Percentiles rank a stretch among this genome's conserved stretches.
These are phyloP conservation scores for Globisporangium lucens DNA, from an alignment of 352 stramenopile species.

Conservation along the genomic window DNA sequence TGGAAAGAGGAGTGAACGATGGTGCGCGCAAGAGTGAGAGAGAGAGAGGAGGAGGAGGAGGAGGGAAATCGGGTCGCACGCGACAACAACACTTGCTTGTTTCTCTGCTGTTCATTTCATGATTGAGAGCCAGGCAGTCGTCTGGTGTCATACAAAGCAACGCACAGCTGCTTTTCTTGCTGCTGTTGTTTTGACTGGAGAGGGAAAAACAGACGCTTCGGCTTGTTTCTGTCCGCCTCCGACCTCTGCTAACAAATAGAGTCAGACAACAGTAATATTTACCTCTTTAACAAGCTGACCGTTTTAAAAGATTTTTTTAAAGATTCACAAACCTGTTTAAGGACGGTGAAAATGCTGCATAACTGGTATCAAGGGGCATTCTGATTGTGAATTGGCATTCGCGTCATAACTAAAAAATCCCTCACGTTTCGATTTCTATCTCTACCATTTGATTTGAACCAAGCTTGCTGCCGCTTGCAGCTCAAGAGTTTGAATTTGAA, in stretches of 20 bases:
- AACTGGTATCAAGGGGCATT: too few relatives aligned
- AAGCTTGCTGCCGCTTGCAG: too few relatives aligned
- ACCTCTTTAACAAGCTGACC: neutral
- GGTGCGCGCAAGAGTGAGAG: neutral
- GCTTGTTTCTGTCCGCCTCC: neutral
- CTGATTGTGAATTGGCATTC: too few relatives aligned
- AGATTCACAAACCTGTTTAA: too few relatives aligned
- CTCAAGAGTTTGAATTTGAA: too few relatives aligned
- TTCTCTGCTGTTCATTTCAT: neutral
- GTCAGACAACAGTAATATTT: neutral
- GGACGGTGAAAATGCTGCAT: too few relatives aligned
- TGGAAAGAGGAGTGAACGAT: neutral
- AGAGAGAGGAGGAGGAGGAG: neutral
- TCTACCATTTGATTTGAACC: too few relatives aligned
- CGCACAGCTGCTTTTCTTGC: too few relatives aligned
- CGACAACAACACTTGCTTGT: neutral
- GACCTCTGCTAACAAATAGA: neutral
- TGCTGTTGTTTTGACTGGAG: neutral
- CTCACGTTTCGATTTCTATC: too few relatives aligned
- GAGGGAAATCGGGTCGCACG: neutral
- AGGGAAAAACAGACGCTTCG: neutral
- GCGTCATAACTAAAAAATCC: too few relatives aligned
- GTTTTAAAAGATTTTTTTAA: neutral
- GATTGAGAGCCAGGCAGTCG: neutral
- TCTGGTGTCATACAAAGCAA: neutral